Evolutionary conservation across 495 filamentous ascomycete species (phyloP), one percentile per base, ranked within the genome.

Genomic region (Melanomma pulvis-pyrius): DNA sequence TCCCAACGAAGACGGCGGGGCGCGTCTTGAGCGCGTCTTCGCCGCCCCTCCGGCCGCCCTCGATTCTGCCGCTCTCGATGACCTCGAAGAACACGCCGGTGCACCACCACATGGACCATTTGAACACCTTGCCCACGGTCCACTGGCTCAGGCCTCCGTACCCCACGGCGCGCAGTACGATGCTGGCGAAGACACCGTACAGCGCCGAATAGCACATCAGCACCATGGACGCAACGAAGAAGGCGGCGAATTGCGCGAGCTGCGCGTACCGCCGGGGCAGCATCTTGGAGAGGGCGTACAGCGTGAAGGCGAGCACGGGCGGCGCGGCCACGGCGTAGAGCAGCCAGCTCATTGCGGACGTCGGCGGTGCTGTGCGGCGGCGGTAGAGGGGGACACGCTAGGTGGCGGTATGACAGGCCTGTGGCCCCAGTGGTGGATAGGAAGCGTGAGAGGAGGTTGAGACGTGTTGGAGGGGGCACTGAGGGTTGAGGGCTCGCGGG

Each of bases 1-100:
- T 98, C 26, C 87, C 89, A 70, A 98, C 83, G 72, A 98, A 93
- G 54, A 98, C 90, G 44, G 91, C 91, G 4, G 94, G 96, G 39
- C 93, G 84, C 28, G 59, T 66, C 48, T 44, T 8, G 13, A 66
- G 41, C 21, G 63, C 68, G 21, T 73, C 65, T 57, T 61, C 39
- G 13, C 63, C 70, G 4, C 70, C 70, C 46, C 60, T 63, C 57
- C 53, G 41, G 0, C 67, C 65, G 19, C 60, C 72, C 34, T 57
- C 59, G 30, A 57, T 59, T 55, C 36, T 52, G n/a, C 61, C 58
- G 19, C 63, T 54, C 13, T 73, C 65, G 1, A 29, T 36, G n/a
- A 97, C 79, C 47, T 87, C 81, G 71, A 97, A 97, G 28, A 77
- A 82, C n/a, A 98, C 81, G 51, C 92, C 92, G 19, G 92, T 92